phyloP scores from a whole-genome alignment of 495 filamentous ascomycete genomes.

The Neurospora sp. region DNA sequence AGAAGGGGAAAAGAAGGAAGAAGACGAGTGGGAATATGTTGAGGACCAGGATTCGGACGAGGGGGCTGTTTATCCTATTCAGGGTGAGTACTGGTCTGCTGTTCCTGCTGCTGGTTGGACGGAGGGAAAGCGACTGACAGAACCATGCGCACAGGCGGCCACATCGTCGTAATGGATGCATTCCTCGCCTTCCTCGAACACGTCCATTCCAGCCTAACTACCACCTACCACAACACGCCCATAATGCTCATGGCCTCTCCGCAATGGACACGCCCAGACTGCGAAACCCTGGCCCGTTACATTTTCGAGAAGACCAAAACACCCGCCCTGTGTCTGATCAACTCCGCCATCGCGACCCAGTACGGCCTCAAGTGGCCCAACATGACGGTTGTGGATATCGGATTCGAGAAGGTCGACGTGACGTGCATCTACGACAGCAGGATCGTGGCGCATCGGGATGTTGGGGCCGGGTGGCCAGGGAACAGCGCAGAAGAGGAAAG shows the following conservation, averaged over 20 bases:
- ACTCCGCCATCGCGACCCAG: slow-evolving; percentile 69
- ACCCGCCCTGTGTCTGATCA: slow-evolving; percentile 77
- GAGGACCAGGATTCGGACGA: slow-evolving; percentile 82
- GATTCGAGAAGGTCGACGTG: slow-evolving; percentile 81
- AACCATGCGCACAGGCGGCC: slow-evolving; percentile 43
- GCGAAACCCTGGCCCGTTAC: slow-evolving; percentile 76
- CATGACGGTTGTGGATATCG: slow-evolving; percentile 81
- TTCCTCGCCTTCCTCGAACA: slow-evolving; percentile 86
- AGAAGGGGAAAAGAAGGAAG: slow-evolving; percentile 15
- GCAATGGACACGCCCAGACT: slow-evolving; percentile 73
- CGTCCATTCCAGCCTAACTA: slow-evolving; percentile 76
- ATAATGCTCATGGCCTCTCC: slow-evolving; percentile 82
- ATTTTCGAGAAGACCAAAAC: slow-evolving; percentile 96
- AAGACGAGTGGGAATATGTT: slow-evolving; percentile 52
- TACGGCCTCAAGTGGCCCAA: slow-evolving; percentile 71
- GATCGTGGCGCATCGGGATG: slow-evolving; percentile 35
- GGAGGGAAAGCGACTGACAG: neutral
- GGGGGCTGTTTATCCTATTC: slow-evolving; percentile 80
- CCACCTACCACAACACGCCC: slow-evolving; percentile 81
- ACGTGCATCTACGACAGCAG: slow-evolving; percentile 75
- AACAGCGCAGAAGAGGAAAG: slow-evolving; percentile 45
- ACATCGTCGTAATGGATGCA: slow-evolving; percentile 76
- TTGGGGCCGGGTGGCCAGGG: slow-evolving; percentile 14
- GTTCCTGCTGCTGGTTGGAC: neutral
- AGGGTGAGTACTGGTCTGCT: slow-evolving; percentile 27